Evolutionary conservation across 306 rosid species (phyloP).

Genomic region (Amphicarpaea edgeworthii): DNA sequence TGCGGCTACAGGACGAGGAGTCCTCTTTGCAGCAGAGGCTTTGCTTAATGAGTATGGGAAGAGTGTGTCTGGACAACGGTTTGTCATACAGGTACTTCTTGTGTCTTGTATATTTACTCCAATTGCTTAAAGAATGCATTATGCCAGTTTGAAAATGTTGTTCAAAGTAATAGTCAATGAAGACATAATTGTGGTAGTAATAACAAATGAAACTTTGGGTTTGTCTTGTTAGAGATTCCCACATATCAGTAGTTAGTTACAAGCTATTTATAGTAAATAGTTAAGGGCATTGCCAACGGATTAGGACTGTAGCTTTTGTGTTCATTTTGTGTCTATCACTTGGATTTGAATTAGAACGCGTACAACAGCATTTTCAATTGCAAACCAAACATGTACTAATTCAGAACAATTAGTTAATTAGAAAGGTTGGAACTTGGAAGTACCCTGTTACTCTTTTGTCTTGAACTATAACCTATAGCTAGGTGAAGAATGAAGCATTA

Average conservation of each 20-base stretch:
- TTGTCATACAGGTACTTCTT: conserved; percentile 78
- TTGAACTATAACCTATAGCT: not conserved
- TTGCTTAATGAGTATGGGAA: conserved; percentile 85
- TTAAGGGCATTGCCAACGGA: no score
- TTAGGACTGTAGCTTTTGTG: no score
- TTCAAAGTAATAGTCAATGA: not conserved
- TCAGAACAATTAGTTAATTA: not conserved
- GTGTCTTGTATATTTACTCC: conserved; percentile 1
- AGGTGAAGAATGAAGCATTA: conserved; percentile 14
- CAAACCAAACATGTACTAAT: no score
- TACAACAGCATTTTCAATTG: no score
- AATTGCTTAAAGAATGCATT: conserved; percentile 1
- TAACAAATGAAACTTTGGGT: not conserved
- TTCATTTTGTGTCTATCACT: no score
- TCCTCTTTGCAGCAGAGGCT: conserved; percentile 89
- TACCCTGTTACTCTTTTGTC: not conserved
- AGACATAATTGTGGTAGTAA: conserved; percentile 1
- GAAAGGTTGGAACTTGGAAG: conserved; percentile 9
- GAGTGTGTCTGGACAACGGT: conserved; percentile 77
- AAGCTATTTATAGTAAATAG: not conserved
- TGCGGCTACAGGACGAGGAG: conserved; percentile 95
- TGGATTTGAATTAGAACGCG: no score
- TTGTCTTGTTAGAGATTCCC: not conserved
- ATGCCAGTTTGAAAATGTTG: conserved; percentile 11
- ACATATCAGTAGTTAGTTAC: not conserved